Evolutionary conservation across 305 asterid genomes (phyloP).

Genomic region (Ruellia speciosa): DNA sequence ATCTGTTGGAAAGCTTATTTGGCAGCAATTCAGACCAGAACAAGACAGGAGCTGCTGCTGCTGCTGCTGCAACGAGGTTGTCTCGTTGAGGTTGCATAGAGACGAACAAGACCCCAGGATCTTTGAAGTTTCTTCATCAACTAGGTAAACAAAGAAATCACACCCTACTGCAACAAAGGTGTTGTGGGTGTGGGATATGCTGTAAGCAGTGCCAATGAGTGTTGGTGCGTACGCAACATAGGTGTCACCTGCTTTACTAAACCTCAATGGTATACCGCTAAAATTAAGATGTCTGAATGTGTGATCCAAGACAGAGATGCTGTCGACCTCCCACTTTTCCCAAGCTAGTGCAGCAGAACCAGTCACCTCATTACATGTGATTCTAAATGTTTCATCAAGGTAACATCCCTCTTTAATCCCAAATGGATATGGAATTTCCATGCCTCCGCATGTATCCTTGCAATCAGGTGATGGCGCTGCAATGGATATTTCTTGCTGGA

Average conservation of each 20-base stretch:
- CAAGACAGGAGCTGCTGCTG: slow-evolving; percentile 17
- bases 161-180: slow-evolving; percentile 24
- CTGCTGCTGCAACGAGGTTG: neutral
- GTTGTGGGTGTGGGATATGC: slow-evolving; percentile 17
- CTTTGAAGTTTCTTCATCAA: slow-evolving; percentile 11
- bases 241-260: slow-evolving; percentile 19
- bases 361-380: slow-evolving; percentile 23
- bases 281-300: neutral
- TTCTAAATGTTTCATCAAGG: slow-evolving; percentile 23
- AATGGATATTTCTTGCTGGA: no score
- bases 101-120: slow-evolving; percentile 25
- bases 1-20: slow-evolving; percentile 17
- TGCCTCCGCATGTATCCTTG: no score
- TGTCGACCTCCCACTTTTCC: neutral
- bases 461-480: no score
- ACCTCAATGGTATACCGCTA: neutral
- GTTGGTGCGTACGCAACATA: neutral
- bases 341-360: slow-evolving; percentile 1
- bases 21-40: slow-evolving; percentile 23
- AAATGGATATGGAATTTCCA: slow-evolving; percentile 37
- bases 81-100: slow-evolving; percentile 19
- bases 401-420: slow-evolving; percentile 29
- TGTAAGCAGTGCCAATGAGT: neutral
- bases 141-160: no score
- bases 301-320: slow-evolving; percentile 23